phyloP scores from a whole-genome alignment of 208 protist genomes.

The Wallacemonas collosoma region DNA sequence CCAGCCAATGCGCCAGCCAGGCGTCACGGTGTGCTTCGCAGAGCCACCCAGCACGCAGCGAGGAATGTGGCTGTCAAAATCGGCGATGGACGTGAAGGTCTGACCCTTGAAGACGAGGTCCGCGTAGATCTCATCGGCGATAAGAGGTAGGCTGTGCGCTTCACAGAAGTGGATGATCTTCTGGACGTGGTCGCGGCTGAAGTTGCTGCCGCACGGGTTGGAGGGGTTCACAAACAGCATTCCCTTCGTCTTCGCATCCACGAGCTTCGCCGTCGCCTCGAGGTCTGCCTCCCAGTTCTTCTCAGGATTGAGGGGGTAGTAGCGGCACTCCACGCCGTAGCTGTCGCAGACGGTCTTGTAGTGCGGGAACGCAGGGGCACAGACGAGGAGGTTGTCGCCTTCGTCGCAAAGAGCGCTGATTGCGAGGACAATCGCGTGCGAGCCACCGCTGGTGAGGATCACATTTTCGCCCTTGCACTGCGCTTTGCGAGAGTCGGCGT shows the following conservation, averaged over 20 bases:
- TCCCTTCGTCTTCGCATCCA: slow-evolving; percentile 71
- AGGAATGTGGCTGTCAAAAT: slow-evolving; percentile 60
- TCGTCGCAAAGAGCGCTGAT: slow-evolving; percentile 61
- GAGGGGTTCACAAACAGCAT: slow-evolving; percentile 92
- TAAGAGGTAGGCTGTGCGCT: slow-evolving; percentile 75
- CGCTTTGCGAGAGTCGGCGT: slow-evolving; percentile 9
- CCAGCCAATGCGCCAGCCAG: slow-evolving; percentile 89
- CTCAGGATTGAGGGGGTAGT: slow-evolving; percentile 73
- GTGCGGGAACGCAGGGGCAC: slow-evolving; percentile 84
- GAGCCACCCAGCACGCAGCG: slow-evolving; percentile 72
- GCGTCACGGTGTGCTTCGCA: slow-evolving; percentile 85
- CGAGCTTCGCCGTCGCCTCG: slow-evolving; percentile 52
- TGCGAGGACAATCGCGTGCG: slow-evolving; percentile 79
- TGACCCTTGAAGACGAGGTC: slow-evolving; percentile 74
- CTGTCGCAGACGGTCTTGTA: slow-evolving; percentile 77
- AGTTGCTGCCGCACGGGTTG: slow-evolving; percentile 91
- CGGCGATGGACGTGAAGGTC: slow-evolving; percentile 55
- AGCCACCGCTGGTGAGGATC: slow-evolving; percentile 65
- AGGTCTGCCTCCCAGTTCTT: slow-evolving; percentile 90
- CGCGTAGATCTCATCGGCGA: slow-evolving; percentile 92
- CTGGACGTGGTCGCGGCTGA: slow-evolving; percentile 53
- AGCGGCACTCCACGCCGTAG: slow-evolving; percentile 48
- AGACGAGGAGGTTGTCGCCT: slow-evolving; percentile 85
- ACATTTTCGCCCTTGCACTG: slow-evolving; percentile 51
- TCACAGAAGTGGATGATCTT: slow-evolving; percentile 61